Conservation (phyloP, 2,329 filamentous ascomycete genomes). For the Helminthosporium solani region DNA sequence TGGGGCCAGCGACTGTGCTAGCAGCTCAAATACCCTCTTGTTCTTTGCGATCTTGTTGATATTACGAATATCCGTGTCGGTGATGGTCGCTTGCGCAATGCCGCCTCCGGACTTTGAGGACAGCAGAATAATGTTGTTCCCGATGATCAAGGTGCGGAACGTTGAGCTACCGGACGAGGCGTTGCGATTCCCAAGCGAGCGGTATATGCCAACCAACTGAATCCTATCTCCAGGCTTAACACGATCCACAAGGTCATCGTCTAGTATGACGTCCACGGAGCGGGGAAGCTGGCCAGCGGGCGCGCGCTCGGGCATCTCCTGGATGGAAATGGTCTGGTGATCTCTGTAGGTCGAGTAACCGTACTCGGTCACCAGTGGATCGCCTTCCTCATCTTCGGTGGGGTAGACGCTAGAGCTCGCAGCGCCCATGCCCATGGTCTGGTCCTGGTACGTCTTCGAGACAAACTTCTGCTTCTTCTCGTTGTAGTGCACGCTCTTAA, state of each 20-base stretch:
- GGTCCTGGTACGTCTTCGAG: slow-evolving; percentile 87
- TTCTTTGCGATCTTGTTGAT: slow-evolving; percentile 98
- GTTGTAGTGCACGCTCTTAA: slow-evolving; percentile 96
- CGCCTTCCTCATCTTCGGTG: slow-evolving; percentile 88
- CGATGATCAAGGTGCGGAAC: slow-evolving; percentile 90
- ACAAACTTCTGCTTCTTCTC: slow-evolving; percentile 84
- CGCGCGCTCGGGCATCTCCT: slow-evolving; percentile 97
- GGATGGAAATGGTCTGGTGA: slow-evolving; percentile 96
- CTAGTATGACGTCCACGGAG: slow-evolving; percentile 92
- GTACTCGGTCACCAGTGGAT: slow-evolving; percentile 91
- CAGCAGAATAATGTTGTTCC: slow-evolving; percentile 91
- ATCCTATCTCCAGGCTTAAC: slow-evolving; percentile 96
- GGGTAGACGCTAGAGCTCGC: slow-evolving; percentile 92
- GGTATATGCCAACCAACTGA: slow-evolving; percentile 93
- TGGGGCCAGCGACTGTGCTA: slow-evolving; percentile 91
- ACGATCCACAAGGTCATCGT: slow-evolving; percentile 92
- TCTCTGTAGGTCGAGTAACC: slow-evolving; percentile 94
- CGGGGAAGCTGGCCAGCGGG: slow-evolving; percentile 93
- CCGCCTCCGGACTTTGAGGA: slow-evolving; percentile 96
- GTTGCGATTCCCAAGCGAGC: slow-evolving; percentile 92
- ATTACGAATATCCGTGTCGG: slow-evolving; percentile 94
- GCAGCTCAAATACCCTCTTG: slow-evolving; percentile 85
- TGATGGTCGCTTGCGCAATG: slow-evolving; percentile 87
- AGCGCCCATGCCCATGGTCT: slow-evolving; percentile 89
- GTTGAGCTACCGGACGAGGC: slow-evolving; percentile 85